Evolutionary conservation across 2,329 filamentous ascomycete species (phyloP).

Genomic region (Orbilia brochopaga): DNA sequence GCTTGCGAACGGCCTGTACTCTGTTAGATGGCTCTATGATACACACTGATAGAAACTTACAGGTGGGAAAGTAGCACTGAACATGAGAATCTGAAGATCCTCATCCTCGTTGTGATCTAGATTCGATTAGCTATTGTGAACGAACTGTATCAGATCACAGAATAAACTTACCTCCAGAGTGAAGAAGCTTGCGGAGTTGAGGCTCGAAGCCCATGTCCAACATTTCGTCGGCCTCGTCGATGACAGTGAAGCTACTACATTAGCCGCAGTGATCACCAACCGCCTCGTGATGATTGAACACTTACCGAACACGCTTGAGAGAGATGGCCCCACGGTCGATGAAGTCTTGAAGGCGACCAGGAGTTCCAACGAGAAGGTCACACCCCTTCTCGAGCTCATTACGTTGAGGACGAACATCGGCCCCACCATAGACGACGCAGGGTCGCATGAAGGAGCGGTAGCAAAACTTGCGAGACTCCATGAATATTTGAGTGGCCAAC

Average conservation of each 20-base stretch:
- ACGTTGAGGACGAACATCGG: conserved; percentile 72
- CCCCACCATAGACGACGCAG: conserved; percentile 86
- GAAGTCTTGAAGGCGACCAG: conserved; percentile 84
- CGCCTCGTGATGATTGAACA: conserved; percentile 54
- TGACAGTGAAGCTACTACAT: conserved; percentile 67
- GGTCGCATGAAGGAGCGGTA: conserved; percentile 95
- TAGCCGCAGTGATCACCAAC: conserved; percentile 2
- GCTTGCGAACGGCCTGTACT: conserved; percentile 65
- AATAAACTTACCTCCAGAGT: conserved; percentile 72
- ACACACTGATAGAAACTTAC: conserved; percentile 49
- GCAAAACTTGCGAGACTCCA: conserved; percentile 88
- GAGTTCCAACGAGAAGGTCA: conserved; percentile 85
- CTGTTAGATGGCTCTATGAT: conserved; percentile 7
- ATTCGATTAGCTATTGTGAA: neutral
- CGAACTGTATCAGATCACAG: neutral
- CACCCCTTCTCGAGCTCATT: conserved; percentile 80
- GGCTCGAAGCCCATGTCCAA: conserved; percentile 78
- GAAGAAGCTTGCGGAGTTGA: conserved; percentile 76
- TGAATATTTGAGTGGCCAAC: conserved; percentile 91
- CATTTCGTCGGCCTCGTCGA: conserved; percentile 97
- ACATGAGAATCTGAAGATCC: conserved; percentile 76
- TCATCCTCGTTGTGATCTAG: conserved; percentile 77
- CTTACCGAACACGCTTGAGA: conserved; percentile 76
- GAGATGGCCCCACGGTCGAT: conserved; percentile 75
- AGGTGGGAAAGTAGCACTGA: conserved; percentile 93